Evolutionary conservation across 371 early-diverging fungal species (phyloP).

Genomic region (Circinella minor): DNA sequence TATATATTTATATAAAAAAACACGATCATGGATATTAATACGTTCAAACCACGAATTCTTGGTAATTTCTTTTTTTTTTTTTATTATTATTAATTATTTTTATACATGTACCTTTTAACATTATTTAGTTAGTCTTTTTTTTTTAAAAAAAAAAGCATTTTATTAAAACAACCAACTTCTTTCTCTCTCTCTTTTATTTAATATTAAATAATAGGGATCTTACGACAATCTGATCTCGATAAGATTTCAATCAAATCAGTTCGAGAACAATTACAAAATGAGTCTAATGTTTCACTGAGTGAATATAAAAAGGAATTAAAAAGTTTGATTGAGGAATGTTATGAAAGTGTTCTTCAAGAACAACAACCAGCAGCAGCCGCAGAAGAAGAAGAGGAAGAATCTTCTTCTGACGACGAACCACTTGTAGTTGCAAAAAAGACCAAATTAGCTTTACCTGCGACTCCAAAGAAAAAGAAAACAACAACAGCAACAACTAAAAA

Average conservation of each 20-base stretch:
- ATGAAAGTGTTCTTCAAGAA: slow-evolving; percentile 21
- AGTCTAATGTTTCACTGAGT: slow-evolving; percentile 33
- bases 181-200: not conserved
- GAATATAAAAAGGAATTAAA: slow-evolving; percentile 44
- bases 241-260: slow-evolving; percentile 55
- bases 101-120: not conserved
- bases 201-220: slow-evolving; percentile 36
- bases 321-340: slow-evolving; percentile 34
- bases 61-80: slow-evolving; percentile 3
- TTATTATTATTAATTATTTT: too few species aligned
- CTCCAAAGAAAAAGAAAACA: slow-evolving; percentile 6
- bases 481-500: not conserved
- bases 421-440: not conserved
- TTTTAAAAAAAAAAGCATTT: not conserved
- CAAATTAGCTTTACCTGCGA: not conserved
- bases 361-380: not conserved
- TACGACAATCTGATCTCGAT: slow-evolving; percentile 48
- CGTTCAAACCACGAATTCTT: slow-evolving; percentile 18
- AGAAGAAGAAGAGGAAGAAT: slow-evolving; percentile 10
- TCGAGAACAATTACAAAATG: slow-evolving; percentile 48
- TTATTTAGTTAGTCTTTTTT: not conserved
- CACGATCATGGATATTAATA: slow-evolving; percentile 17
- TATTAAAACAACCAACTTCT: not conserved
- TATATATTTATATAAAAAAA: not conserved
- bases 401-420: slow-evolving; percentile 3